Evolutionary conservation across 2,329 filamentous ascomycete genomes (phyloP), one percentile per base, ranked within the genome.

Genomic region (Arthrobotrys iridis): DNA sequence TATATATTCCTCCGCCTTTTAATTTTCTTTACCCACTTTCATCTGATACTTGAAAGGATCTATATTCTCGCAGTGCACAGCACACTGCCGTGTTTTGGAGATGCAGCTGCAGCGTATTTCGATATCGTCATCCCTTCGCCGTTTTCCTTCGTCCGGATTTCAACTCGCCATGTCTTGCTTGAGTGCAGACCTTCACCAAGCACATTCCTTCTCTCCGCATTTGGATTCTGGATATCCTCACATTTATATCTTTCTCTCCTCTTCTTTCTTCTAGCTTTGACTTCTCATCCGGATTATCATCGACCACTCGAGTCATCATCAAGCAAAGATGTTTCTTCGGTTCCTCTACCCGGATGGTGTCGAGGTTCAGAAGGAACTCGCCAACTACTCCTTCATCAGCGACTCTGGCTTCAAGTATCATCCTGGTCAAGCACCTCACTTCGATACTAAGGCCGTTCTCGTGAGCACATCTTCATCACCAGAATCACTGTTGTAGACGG

Each of bases 331-430:
- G 70, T 58, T 67, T 63, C 4, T 74, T 30, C 62, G 45, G 20
- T 66, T 67, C 37, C 50, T 55, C 26, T 37, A 63, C 22, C 35
- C n/a, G 7, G 28, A 20, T n/a, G 35, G 50, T 11, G 4, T 41
- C 40, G 52, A 62, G 43, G 40, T 70, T 22, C 33, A 70, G 6
- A 62, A 48, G 62, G 63, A 74, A 30, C n/a, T 66, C 1, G 18
- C 35, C 10, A 60, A 57, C 37, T 74, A 66, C 35, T 30, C 62
- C 3, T 67, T 74, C 30, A 35, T 58, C n/a, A 8, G 20, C 22
- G 70, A 74, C 26, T 8, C 24, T 7, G 70, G 70, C 4, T 63
- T 74, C 46, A 67, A 62, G 40, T 67, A 67, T 41, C 55, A 67
- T 43, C 26, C 35, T 2, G 55, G 35, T n/a, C 60, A 67, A 22